Evolutionary conservation across 805 yeast genomes (phyloP), one percentile per base, ranked within the genome.

Genomic region (Starmerella apicola): DNA sequence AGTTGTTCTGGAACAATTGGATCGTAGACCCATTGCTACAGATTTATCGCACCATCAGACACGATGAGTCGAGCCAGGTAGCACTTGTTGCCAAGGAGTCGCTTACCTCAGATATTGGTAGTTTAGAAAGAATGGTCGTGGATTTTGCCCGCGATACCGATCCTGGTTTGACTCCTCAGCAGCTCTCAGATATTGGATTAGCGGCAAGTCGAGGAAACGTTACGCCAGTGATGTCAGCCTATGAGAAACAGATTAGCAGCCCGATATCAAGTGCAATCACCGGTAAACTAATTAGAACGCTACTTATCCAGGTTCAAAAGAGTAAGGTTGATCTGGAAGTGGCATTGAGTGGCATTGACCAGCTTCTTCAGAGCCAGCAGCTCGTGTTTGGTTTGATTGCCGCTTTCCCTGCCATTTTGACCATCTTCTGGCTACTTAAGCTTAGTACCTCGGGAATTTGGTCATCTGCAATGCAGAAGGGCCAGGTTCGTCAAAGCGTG

Each of bases 271-370:
- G 78, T 27, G 50, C 77, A 2, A 42, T 85, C 2, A 60, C 62
- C 12, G 98, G 97, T 3, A 73, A 76, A 41, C 67, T 88, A 48
- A 59, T 85, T 7, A 68, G 94, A 39, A 76, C 86, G 13, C 58
- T 91, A 34, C 62, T 91, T 53, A 86, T 88, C 46, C 97, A 91
- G 59, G 66, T 91, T n/a, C 98, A 88, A 58, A 88, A 91, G 61
- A 79, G 94, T 10, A 88, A 88, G 60, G 96, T 91, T 5, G 98
- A 88, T 57, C 95, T 94, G 7, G 85, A 81, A 27, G 64, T 85
- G 4, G 97, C 95, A 0, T 71, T 88, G 45, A 74, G 71, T 50
- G 97, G 97, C 7, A 86, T 91, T 46, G 97, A 91, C 60, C 78
- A 81, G 55, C 64, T 88, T 49, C 68, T 91, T 33, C 80, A 84